A percentile compares a stretch with the other conserved stretches of the same genome.
Evolutionary conservation across 768 basidiomycete species (phyloP).

Genomic region (Tremella mesenterica): DNA sequence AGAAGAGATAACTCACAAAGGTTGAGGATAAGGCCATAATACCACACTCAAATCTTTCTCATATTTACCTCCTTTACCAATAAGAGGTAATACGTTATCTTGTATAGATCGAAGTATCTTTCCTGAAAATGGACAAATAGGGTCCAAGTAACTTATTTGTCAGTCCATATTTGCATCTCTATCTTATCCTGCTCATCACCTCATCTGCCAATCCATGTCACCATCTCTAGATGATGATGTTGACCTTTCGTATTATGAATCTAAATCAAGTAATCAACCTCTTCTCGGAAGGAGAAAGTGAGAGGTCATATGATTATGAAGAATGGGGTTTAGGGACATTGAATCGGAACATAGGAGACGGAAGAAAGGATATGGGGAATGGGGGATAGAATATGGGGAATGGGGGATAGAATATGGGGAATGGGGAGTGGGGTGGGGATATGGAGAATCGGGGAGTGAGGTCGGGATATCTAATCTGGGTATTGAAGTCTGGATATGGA

Average conservation of each 20-base stretch:
- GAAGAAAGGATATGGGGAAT: no score
- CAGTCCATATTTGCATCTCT: not conserved
- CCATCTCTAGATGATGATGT: not conserved
- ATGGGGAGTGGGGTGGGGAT: no score
- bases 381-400: no score
- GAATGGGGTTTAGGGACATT: no score
- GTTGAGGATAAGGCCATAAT: constrained; percentile 41
- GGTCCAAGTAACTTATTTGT: constrained; percentile 31
- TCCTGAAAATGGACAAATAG: constrained; percentile 34
- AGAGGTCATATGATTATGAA: no score
- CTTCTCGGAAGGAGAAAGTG: no score
- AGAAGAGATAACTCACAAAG: constrained; percentile 48
- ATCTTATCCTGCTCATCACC: not conserved
- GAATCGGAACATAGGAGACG: no score
- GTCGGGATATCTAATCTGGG: no score
- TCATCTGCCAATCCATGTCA: not conserved
- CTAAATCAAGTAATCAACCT: not conserved
- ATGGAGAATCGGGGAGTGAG: no score
- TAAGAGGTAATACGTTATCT: constrained; percentile 30
- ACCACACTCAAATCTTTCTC: constrained; percentile 60
- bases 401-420: no score
- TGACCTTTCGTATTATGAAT: not conserved
- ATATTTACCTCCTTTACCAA: constrained; percentile 48
- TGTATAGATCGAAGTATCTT: constrained; percentile 33
- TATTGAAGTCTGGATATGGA: no score